Evolutionary conservation across 495 filamentous ascomycete species (phyloP).

Genomic region (Trichoderma virens): DNA sequence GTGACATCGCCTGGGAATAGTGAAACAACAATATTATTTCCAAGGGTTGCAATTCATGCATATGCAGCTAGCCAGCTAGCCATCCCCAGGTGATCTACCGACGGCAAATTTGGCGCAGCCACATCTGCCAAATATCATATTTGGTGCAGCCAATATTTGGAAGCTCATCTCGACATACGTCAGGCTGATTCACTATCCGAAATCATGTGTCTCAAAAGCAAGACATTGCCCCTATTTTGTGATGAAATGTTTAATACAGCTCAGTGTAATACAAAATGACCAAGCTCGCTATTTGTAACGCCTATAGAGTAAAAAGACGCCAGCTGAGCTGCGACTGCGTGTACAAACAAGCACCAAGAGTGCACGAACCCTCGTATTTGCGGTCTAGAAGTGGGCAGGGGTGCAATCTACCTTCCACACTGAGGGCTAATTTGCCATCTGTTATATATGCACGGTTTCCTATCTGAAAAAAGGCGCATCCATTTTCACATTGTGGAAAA

Average conservation of each 20-base stretch:
- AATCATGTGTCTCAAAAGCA: no score
- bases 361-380: not conserved
- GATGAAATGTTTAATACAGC: no score
- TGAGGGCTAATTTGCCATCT: no score
- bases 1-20: not conserved
- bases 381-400: not conserved
- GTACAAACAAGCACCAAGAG: not conserved
- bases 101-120: no score
- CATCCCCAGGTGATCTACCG: no score
- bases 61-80: not conserved
- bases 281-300: not conserved
- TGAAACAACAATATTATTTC: not conserved
- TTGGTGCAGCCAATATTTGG: no score
- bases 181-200: no score
- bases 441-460: no score
- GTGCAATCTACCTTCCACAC: not conserved
- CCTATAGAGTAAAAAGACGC: not conserved
- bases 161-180: no score
- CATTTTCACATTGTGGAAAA: no score
- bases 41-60: not conserved
- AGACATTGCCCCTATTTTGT: no score
- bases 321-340: not conserved
- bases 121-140: no score
- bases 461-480: not conserved
- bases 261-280: not conserved